Base-by-base conservation (phyloP, 768 basidiomycete species). In the Boletus barrowsii region DNA sequence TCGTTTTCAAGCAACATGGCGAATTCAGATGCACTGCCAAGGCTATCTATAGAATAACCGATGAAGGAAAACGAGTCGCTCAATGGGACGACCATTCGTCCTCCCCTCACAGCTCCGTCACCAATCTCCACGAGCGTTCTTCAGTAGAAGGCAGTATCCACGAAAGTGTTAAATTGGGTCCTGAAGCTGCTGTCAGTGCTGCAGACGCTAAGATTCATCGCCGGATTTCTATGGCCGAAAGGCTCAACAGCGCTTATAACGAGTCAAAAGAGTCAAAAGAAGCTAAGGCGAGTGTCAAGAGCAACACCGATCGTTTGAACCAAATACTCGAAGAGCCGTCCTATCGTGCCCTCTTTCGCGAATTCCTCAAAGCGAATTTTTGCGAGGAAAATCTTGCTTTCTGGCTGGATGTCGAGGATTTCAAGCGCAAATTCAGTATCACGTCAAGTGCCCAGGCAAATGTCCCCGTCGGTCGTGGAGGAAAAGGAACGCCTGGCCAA, bases 311-410 rank as follows among this genome's bases (percentile, higher is more conserved):
- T 53, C 88, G 93, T 49, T 77, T 98, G 42, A 83, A 85, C 58
- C 90, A 90, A 70, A 95, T 99, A 58, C 81, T 99, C 22, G 95
- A 96, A 58, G 93, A 98, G 58, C 90, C 95, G 0, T 86, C 87
- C 30, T 76, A 95, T 36, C 84, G 97, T 14, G 82, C 84, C 3
- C 76, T 98, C 47, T 99, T 99, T 81, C 86, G 97, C 55, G 97
- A 98, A 59, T 96, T 94, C 76, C 73, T 99, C 51, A 83, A 92
- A 32, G 80, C 84, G 52, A 98, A 98, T 71, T 98, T 97, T 69
- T 98, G 93, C 74, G 97, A 99, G 68, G 97, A 99, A 77, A 99
- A 99, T 69, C 75, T 99, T 60, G 87, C 88, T 44, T 99, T 98
- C 75, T 99, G 93, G 90, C 70, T 98, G 52, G 97, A 99, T 66